These are phyloP conservation scores for Yamadazyma laniorum DNA, from an alignment of 805 yeast genomes.

Conservation along the genomic window DNA sequence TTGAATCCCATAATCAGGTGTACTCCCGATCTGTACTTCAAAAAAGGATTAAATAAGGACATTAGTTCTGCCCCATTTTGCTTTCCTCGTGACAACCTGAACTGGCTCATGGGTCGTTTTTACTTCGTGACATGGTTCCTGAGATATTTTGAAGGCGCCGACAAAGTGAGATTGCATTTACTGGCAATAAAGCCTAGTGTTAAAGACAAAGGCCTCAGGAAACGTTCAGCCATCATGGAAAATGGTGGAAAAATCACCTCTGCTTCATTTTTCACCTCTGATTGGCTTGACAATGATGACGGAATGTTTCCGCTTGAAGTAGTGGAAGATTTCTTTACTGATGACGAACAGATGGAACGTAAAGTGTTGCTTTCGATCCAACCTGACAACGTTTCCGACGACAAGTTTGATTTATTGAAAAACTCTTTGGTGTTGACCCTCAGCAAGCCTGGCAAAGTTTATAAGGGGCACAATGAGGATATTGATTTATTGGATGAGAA, in stretches of 20 bases:
- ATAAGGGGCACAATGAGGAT: conserved; percentile 46
- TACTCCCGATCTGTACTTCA: conserved; percentile 71
- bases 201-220: conserved; percentile 54
- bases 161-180: conserved; percentile 64
- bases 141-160: conserved; percentile 56
- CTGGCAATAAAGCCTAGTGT: conserved; percentile 59
- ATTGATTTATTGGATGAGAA: conserved; percentile 36
- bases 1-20: conserved; percentile 82
- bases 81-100: conserved; percentile 64
- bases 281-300: conserved; percentile 61
- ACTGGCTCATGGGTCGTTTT: conserved; percentile 56
- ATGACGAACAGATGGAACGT: conserved; percentile 45
- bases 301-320: conserved; percentile 68
- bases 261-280: conserved; percentile 61
- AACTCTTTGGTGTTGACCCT: conserved; percentile 45
- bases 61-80: conserved; percentile 77
- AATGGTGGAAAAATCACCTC: conserved; percentile 34
- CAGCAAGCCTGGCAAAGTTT: conserved; percentile 53
- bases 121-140: conserved; percentile 85
- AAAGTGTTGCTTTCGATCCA: conserved; percentile 69
- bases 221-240: conserved; percentile 35
- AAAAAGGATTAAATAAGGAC: conserved; percentile 60
- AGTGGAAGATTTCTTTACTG: conserved; percentile 57
- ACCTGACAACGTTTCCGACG: conserved; percentile 64
- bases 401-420: conserved; percentile 56